Evolutionary conservation across 306 rosid genomes (phyloP), one percentile per base, ranked within the genome.

Genomic region (Pterocarpus santalinus): DNA sequence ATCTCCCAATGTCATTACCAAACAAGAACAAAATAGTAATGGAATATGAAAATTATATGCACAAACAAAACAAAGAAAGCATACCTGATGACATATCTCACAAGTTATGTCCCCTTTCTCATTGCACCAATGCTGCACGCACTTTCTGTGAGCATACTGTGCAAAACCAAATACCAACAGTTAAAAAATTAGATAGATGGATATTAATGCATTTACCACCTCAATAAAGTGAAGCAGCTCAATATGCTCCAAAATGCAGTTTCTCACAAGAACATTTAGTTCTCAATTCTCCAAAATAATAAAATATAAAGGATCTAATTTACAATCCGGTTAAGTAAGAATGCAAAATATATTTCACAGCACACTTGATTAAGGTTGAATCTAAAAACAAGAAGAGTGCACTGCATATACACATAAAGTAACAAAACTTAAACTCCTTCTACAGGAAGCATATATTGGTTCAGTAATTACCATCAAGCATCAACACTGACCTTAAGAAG

Each of bases 61-160:
- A 46, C 76, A 73, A 33, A 77, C 38, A 12, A 55, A 75, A 53
- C 76, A 73, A 33, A 66, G 49, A 12, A 55, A 74, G 28, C 78
- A 81, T 85, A 95, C 99, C 99, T 93, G 94, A 87, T 95, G 97
- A 67, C 99, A 95, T 64, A 95, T 95, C 87, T 93, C 97, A 79
- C 99, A 95, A 84, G 84, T 93, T 67, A 84, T 91, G 87, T 95
- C 99, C 58, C 99, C 99, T 89, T 95, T 95, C 89, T 95, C 99
- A 80, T 95, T 84, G 84, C 99, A 95, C 99, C 99, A 95, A 83
- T 89, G 95, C 89, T 95, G 99, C 65, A 95, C 97, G 51, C 99
- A 95, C 86, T 95, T 95, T 72, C 99, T 87, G 87, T 95, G 99
- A 43, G 99, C 99, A 89, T 84, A 95, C 99, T 95, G 92, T 69